phyloP scores from a whole-genome alignment of 306 rosid genomes.

The Lotus japonicus region DNA sequence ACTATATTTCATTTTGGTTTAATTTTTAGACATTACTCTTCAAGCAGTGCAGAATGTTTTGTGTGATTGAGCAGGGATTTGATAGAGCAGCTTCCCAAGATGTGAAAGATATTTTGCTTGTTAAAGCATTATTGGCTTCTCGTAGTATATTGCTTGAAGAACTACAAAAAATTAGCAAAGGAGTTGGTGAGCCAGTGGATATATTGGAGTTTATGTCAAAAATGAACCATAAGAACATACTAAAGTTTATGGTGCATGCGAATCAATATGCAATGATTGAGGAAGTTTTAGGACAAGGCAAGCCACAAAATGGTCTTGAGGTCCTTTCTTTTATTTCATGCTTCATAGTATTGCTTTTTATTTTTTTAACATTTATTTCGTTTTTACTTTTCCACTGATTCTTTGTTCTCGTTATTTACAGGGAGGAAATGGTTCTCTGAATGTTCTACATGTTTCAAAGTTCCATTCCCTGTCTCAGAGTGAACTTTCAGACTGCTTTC shows the following conservation, averaged over 20 bases:
- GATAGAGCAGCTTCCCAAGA: conserved; percentile 37
- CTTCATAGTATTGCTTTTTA: conserved; percentile 4
- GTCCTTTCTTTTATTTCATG: conserved; percentile 49
- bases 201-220: conserved; percentile 57
- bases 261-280: conserved; percentile 32
- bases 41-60: conserved; percentile 30
- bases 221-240: conserved; percentile 46
- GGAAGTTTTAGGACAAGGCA: conserved; percentile 54
- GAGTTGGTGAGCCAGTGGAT: conserved; percentile 50
- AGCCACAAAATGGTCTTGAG: conserved; percentile 68
- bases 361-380: not conserved
- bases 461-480: conserved; percentile 37
- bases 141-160: conserved; percentile 76
- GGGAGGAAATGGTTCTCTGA: conserved; percentile 39
- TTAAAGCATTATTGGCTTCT: conserved; percentile 61
- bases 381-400: conserved; percentile 13
- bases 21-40: conserved; percentile 2
- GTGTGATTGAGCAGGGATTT: conserved; percentile 38
- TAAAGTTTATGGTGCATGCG: conserved; percentile 32
- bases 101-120: conserved; percentile 38
- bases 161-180: conserved; percentile 59
- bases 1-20: not conserved
- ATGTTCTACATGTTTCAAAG: conserved; percentile 38
- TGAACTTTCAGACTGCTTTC: conserved; percentile 41
- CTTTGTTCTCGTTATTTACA: conserved; percentile 18